Conservation (phyloP, 805 yeast genomes). For the Schwanniomyces polymorphus region DNA sequence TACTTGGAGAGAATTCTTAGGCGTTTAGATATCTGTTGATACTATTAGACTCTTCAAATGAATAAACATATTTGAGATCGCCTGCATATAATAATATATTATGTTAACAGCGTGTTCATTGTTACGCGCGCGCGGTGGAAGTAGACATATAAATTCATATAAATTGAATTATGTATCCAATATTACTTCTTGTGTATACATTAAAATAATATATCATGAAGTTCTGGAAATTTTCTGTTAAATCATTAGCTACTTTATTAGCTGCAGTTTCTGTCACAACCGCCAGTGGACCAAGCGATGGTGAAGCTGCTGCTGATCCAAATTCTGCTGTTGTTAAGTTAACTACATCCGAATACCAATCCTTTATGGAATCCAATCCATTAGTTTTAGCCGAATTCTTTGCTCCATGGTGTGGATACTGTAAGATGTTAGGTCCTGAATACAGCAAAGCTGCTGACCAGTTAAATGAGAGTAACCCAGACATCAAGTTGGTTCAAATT, state of each 20-base stretch:
- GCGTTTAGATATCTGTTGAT: slow-evolving; percentile 14
- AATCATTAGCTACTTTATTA: slow-evolving; percentile 35
- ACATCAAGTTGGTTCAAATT: slow-evolving; percentile 75
- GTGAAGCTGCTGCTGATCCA: slow-evolving; percentile 71
- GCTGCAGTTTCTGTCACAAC: slow-evolving; percentile 31
- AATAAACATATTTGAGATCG: too few relatives aligned
- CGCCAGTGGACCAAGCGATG: slow-evolving; percentile 44
- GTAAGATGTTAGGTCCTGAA: slow-evolving; percentile 85
- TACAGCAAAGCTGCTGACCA: slow-evolving; percentile 69
- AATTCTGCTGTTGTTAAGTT: slow-evolving; percentile 87
- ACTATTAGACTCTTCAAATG: neutral
- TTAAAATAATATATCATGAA: slow-evolving; percentile 25
- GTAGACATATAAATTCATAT: neutral
- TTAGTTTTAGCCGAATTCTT: slow-evolving; percentile 84
- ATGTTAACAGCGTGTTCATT: slow-evolving; percentile 7
- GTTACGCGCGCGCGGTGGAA: slow-evolving; percentile 1
- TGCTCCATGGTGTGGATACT: slow-evolving; percentile 98
- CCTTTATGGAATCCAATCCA: slow-evolving; percentile 68
- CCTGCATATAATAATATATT: neutral
- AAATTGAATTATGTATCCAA: neutral
- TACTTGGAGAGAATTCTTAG: slow-evolving; percentile 46
- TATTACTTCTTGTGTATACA: neutral
- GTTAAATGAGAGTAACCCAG: slow-evolving; percentile 50
- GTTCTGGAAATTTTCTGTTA: slow-evolving; percentile 41
- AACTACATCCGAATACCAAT: slow-evolving; percentile 61